Evolutionary conservation across 257 asterid species (phyloP).

Genomic region (Nicotiana tabacum): DNA sequence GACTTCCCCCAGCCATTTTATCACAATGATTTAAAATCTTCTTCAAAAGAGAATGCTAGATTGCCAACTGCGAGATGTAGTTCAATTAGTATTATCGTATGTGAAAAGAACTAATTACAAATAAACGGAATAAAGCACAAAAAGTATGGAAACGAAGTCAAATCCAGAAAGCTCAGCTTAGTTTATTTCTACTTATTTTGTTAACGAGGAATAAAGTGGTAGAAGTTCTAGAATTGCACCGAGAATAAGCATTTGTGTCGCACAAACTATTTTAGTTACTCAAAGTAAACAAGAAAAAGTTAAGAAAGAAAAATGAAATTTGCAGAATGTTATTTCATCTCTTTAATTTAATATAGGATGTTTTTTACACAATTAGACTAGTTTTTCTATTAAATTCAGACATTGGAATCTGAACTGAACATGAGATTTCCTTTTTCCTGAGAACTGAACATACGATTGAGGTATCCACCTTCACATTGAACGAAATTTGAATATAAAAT

Average conservation of each 20-base stretch:
- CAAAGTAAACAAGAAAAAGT: too few species aligned
- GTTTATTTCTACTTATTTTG: neutral
- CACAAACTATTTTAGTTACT: too few species aligned
- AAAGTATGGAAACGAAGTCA: neutral
- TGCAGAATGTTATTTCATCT: too few species aligned
- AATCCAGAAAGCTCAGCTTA: neutral
- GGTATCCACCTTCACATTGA: neutral
- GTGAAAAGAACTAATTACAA: neutral
- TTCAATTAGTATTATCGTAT: neutral
- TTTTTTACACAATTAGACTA: neutral
- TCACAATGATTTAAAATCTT: neutral
- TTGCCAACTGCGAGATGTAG: constrained; percentile 17
- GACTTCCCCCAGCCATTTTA: constrained; percentile 37
- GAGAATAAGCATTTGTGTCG: too few species aligned
- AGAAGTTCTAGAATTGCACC: too few species aligned
- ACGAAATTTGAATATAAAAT: neutral
- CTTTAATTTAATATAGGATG: neutral
- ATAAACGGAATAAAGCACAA: neutral
- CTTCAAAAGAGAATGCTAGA: neutral
- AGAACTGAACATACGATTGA: neutral
- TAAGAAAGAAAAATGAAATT: too few species aligned
- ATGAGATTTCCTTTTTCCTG: neutral
- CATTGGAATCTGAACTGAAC: neutral
- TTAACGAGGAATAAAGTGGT: too few species aligned
- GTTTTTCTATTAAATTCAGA: neutral